These are phyloP conservation scores for Metschnikowia koreensis DNA, from an alignment of 805 yeast genomes.

Conservation along the genomic window DNA sequence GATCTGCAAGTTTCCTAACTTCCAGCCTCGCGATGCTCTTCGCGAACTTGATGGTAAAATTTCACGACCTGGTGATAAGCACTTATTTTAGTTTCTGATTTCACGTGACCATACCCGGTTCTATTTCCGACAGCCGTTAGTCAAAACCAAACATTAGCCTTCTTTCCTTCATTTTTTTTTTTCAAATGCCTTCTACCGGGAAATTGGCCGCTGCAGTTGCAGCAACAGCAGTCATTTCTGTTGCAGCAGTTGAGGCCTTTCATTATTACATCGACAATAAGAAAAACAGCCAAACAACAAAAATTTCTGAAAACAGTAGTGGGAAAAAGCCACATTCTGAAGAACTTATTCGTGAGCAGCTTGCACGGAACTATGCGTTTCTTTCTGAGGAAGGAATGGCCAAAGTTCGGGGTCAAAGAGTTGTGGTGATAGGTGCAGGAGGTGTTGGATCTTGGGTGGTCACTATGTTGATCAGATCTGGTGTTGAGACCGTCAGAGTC, in stretches of 20 bases:
- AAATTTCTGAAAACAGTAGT: neutral
- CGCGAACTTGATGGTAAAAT: neutral
- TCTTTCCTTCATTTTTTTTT: no score
- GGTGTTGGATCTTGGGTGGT: slow-evolving; percentile 98
- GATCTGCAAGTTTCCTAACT: neutral
- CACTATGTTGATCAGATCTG: slow-evolving; percentile 88
- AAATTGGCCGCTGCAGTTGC: slow-evolving; percentile 10
- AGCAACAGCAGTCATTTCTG: slow-evolving; percentile 14
- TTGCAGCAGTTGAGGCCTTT: slow-evolving; percentile 13
- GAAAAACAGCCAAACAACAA: neutral
- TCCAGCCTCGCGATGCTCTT: neutral
- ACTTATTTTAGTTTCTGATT: neutral
- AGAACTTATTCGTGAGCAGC: slow-evolving; percentile 81
- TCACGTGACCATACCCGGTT: neutral
- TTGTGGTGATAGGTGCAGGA: slow-evolving; percentile 90
- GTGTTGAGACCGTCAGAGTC: slow-evolving; percentile 72
- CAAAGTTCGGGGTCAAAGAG: slow-evolving; percentile 64
- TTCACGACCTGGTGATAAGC: neutral
- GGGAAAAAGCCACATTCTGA: slow-evolving; percentile 40
- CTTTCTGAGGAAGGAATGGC: slow-evolving; percentile 82
- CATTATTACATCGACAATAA: slow-evolving; percentile 6
- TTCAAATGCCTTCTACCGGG: neutral
- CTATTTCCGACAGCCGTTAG: no score
- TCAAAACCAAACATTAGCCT: no score
- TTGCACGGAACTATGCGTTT: slow-evolving; percentile 91